Conservation (phyloP, 75 land plant genomes). For the Pinus albicaulis region DNA sequence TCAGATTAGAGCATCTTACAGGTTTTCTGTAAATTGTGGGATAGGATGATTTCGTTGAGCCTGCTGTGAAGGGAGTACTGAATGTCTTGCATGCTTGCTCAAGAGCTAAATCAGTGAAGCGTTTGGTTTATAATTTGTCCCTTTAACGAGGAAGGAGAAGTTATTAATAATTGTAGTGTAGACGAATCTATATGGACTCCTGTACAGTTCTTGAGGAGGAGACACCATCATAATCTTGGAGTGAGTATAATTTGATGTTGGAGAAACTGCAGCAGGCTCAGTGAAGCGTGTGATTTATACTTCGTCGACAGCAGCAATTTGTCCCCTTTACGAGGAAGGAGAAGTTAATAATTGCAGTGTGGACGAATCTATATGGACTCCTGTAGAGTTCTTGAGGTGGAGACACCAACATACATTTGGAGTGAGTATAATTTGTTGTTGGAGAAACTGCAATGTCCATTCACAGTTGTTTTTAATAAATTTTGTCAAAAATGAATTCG, state of each 20-base stretch:
- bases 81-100: no score
- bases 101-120: no score
- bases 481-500: no score
- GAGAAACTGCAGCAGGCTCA: no score
- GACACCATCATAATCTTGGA: not conserved
- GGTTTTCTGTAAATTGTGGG: no score
- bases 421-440: not conserved
- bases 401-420: not conserved
- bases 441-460: no score
- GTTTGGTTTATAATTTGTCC: not conserved
- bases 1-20: no score
- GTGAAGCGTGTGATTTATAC: not conserved
- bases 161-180: not conserved
- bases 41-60: no score
- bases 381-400: not conserved
- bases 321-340: not conserved
- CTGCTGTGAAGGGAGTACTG: no score
- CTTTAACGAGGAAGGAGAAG: not conserved
- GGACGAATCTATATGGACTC: constrained; percentile 2
- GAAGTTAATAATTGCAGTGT: not conserved
- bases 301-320: not conserved
- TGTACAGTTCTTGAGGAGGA: not conserved
- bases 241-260: not conserved
- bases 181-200: constrained; percentile 4
- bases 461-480: no score